Evolutionary conservation across 2,329 filamentous ascomycete genomes (phyloP).

Genomic region (Dothistroma septosporum): DNA sequence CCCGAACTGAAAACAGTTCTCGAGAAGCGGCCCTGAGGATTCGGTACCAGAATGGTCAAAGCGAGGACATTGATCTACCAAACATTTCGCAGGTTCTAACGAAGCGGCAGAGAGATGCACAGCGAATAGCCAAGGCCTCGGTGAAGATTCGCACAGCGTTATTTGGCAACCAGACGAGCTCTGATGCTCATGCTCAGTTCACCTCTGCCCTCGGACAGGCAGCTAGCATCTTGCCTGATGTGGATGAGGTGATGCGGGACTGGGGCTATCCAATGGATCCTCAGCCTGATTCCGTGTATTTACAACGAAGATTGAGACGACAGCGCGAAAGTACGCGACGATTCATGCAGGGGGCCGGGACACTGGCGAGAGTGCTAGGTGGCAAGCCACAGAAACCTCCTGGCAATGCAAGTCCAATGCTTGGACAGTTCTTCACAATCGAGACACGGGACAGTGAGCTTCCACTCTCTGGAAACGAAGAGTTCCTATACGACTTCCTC

Average conservation of each 20-base stretch:
- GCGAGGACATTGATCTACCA: conserved; percentile 54
- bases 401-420: conserved; percentile 17
- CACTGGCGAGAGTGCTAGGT: conserved; percentile 54
- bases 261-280: conserved; percentile 61
- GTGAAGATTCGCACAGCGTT: conserved; percentile 54
- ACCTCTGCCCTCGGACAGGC: conserved; percentile 34
- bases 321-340: conserved; percentile 55
- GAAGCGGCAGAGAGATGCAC: conserved; percentile 51
- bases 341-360: conserved; percentile 60
- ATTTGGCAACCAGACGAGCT: conserved; percentile 41
- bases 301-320: conserved; percentile 55
- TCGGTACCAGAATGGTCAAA: conserved; percentile 57
- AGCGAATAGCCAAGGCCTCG: conserved; percentile 53
- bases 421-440: conserved; percentile 26
- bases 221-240: conserved; percentile 48
- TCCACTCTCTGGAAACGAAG: conserved; percentile 40
- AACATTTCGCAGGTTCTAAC: conserved; percentile 35
- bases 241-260: conserved; percentile 52
- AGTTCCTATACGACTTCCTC: conserved; percentile 62
- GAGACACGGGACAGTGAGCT: conserved; percentile 40
- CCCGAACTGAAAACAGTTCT: conserved; percentile 42
- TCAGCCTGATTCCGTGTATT: conserved; percentile 46
- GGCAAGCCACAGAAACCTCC: conserved; percentile 45
- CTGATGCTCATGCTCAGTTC: conserved; percentile 29
- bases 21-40: conserved; percentile 50